Evolutionary conservation across 768 basidiomycete genomes (phyloP).

Genomic region (Royoungia palumana): DNA sequence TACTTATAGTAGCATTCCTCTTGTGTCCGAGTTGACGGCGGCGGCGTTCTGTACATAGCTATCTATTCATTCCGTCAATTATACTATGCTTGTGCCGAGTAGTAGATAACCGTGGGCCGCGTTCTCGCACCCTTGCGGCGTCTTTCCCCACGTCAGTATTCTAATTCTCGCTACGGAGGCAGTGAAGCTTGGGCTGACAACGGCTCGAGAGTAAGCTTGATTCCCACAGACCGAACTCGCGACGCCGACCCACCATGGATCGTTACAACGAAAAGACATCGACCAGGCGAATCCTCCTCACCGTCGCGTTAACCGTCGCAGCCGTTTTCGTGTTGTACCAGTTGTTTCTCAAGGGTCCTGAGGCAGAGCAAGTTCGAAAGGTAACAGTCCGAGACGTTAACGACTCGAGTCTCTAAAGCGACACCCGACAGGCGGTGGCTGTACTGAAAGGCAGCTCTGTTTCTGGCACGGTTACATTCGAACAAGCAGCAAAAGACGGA

Average conservation of each 20-base stretch:
- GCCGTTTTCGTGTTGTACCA: conserved; percentile 21
- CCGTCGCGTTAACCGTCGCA: conserved; percentile 5
- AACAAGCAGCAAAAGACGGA: conserved; percentile 46
- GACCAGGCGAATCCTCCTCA: conserved; percentile 13
- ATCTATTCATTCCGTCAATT: conserved; percentile 25
- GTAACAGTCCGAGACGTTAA: conserved; percentile 3
- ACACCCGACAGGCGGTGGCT: conserved; percentile 45
- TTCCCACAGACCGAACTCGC: not conserved
- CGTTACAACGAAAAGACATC: conserved; percentile 18
- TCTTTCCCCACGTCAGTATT: too few relatives aligned
- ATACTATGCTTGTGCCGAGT: conserved; percentile 14
- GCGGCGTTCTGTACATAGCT: conserved; percentile 30
- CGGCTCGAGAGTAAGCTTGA: too few relatives aligned
- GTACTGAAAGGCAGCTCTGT: conserved; percentile 62
- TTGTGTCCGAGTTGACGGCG: conserved; percentile 18
- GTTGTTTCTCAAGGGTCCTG: conserved; percentile 16
- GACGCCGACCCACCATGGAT: conserved; percentile 18
- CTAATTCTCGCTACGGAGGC: too few relatives aligned
- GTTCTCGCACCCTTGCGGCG: too few relatives aligned
- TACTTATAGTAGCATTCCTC: conserved; percentile 21
- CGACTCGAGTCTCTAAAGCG: not conserved
- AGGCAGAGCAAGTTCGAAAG: conserved; percentile 21
- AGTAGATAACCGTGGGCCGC: too few relatives aligned
- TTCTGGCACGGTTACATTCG: conserved; percentile 63
- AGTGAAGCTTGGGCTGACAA: too few relatives aligned